Evolutionary conservation across 495 filamentous ascomycete genomes (phyloP).

Genomic region (Darksidea phi): DNA sequence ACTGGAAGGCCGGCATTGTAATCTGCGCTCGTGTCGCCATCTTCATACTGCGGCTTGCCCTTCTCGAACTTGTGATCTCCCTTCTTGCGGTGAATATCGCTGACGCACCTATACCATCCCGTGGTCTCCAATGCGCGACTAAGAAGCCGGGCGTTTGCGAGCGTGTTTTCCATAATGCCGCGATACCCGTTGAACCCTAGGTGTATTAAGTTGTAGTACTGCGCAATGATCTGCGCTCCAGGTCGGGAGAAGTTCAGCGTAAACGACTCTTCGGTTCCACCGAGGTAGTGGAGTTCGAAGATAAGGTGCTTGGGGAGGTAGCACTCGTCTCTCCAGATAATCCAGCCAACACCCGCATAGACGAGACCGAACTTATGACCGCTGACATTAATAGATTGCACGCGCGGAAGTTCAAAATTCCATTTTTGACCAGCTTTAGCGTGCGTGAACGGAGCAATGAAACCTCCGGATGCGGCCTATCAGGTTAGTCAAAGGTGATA

Average conservation of each 20-base stretch:
- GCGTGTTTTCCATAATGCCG: conserved; percentile 67
- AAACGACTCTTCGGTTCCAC: conserved; percentile 70
- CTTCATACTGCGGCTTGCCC: conserved; percentile 44
- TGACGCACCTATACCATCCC: conserved; percentile 68
- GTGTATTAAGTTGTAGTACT: conserved; percentile 77
- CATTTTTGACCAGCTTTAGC: conserved; percentile 61
- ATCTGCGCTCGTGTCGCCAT: conserved; percentile 55
- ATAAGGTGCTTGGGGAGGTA: conserved; percentile 68
- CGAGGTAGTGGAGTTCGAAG: conserved; percentile 74
- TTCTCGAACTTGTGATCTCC: conserved; percentile 42
- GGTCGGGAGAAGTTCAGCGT: conserved; percentile 76
- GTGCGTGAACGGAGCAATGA: conserved; percentile 70
- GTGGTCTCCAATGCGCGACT: conserved; percentile 67
- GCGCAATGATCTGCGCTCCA: conserved; percentile 67
- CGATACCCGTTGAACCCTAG: conserved; percentile 67
- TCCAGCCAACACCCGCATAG: conserved; percentile 72
- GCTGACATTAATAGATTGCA: conserved; percentile 72
- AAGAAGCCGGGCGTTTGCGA: conserved; percentile 66
- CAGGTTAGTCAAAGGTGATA: not conserved
- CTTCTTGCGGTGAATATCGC: conserved; percentile 65
- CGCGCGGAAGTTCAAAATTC: conserved; percentile 69
- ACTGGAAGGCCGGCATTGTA: conserved; percentile 71
- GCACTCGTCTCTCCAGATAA: conserved; percentile 68
- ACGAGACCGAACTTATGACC: conserved; percentile 76
- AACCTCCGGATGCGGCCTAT: conserved; percentile 65